Evolutionary conservation across 495 filamentous ascomycete genomes (phyloP).

Genomic region (Tuber indicum): DNA sequence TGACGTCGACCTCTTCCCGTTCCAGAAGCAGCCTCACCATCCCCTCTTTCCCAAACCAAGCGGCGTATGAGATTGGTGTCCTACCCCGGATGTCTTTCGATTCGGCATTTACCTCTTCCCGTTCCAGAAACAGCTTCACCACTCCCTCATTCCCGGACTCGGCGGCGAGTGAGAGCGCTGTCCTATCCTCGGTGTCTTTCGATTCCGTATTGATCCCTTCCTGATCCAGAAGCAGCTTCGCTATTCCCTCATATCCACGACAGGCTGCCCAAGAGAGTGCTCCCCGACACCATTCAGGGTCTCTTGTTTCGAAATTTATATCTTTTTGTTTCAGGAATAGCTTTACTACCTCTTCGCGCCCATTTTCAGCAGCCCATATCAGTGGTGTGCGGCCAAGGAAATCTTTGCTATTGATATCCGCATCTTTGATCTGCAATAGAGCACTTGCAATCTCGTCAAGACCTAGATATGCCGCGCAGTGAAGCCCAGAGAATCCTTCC

Average conservation of each 20-base stretch:
- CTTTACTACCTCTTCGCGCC: slow-evolving; percentile 36
- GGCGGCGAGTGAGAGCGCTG: slow-evolving; percentile 33
- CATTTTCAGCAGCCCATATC: slow-evolving; percentile 35
- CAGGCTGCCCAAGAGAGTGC: slow-evolving; percentile 45
- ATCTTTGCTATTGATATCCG: background rate
- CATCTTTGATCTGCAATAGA: background rate
- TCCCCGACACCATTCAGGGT: slow-evolving; percentile 34
- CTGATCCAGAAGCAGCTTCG: slow-evolving; percentile 8
- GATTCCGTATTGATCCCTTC: background rate
- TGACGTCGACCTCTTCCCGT: no score
- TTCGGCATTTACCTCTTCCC: slow-evolving; percentile 13
- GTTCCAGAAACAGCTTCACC: slow-evolving; percentile 38
- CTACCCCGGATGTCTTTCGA: background rate
- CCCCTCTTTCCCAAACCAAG: no score
- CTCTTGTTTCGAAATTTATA: slow-evolving; percentile 15
- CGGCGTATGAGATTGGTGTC: slow-evolving; percentile 40
- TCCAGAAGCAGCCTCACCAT: no score
- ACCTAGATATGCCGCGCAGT: background rate
- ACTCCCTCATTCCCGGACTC: slow-evolving; percentile 31
- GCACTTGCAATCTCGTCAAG: background rate
- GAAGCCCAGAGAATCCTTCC: background rate
- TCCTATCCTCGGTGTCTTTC: slow-evolving; percentile 13
- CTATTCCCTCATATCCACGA: slow-evolving; percentile 44
- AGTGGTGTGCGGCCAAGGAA: slow-evolving; percentile 28
- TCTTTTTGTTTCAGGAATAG: slow-evolving; percentile 31